These are phyloP conservation scores for Amanita pseudoporphyria DNA, from an alignment of 768 basidiomycete species.

Conservation along the genomic window DNA sequence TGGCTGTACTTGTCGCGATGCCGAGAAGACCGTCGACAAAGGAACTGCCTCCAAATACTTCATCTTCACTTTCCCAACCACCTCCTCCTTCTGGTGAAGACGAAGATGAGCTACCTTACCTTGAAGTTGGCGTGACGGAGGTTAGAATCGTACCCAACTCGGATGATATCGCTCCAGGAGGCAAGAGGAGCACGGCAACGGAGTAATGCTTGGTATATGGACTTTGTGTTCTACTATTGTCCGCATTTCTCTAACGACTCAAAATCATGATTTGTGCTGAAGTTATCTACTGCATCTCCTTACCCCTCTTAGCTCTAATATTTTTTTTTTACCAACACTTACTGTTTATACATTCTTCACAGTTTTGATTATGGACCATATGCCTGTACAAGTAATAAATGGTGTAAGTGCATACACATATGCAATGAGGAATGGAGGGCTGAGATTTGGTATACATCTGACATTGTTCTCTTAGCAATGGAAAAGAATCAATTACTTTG, in stretches of 20 bases:
- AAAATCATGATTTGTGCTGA: neutral
- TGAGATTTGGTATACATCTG: too few species aligned
- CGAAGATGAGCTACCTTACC: slow-evolving; percentile 18
- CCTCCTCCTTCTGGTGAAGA: slow-evolving; percentile 6
- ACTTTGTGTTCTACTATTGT: neutral
- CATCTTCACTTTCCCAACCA: slow-evolving; percentile 7
- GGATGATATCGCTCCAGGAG: neutral
- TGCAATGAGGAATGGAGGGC: too few species aligned
- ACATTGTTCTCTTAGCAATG: too few species aligned
- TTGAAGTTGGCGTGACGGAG: slow-evolving; percentile 25
- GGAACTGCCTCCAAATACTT: slow-evolving; percentile 6
- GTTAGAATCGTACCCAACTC: slow-evolving; percentile 10
- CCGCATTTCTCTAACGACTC: neutral
- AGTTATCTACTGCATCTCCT: too few species aligned
- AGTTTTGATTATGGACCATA: too few species aligned
- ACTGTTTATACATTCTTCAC: too few species aligned
- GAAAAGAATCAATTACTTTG: too few species aligned
- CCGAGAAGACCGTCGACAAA: slow-evolving; percentile 14
- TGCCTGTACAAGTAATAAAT: too few species aligned
- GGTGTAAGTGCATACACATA: too few species aligned
- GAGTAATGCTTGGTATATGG: neutral
- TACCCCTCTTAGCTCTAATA: too few species aligned
- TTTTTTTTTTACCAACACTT: too few species aligned
- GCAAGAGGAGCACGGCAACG: neutral
- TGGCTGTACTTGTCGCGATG: slow-evolving; percentile 27